These are phyloP conservation scores for Sclerotinia spermophila DNA, from an alignment of 2,329 filamentous ascomycete species.

Conservation along the genomic window DNA sequence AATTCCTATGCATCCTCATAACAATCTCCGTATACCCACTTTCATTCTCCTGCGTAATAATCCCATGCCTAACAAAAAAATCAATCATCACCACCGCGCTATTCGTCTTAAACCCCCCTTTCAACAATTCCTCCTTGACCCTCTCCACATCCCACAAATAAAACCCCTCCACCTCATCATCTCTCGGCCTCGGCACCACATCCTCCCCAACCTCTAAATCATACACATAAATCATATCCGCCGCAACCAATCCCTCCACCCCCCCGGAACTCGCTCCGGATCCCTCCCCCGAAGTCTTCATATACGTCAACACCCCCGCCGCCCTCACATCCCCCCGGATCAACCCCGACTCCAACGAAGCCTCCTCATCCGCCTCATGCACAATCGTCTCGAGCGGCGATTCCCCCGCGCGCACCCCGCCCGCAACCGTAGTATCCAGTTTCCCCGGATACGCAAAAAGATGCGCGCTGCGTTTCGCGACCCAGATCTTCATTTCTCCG, in stretches of 20 bases:
- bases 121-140: slow-evolving; percentile 58
- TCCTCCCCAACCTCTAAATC: slow-evolving; percentile 62
- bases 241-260: slow-evolving; percentile 55
- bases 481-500: slow-evolving; percentile 59
- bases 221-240: slow-evolving; percentile 71
- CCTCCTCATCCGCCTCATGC: slow-evolving; percentile 70
- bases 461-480: slow-evolving; percentile 59
- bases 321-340: slow-evolving; percentile 50
- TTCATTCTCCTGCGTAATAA: slow-evolving; percentile 70
- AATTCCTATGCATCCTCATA: slow-evolving; percentile 12
- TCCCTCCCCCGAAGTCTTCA: slow-evolving; percentile 55
- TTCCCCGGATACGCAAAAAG: slow-evolving; percentile 71
- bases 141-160: slow-evolving; percentile 57
- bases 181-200: slow-evolving; percentile 61
- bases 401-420: slow-evolving; percentile 67
- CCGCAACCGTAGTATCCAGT: slow-evolving; percentile 76
- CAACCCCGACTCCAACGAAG: slow-evolving; percentile 57
- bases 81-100: slow-evolving; percentile 74
- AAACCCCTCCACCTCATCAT: slow-evolving; percentile 77
- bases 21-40: slow-evolving; percentile 9
- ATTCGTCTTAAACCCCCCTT: slow-evolving; percentile 79
- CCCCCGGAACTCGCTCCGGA: slow-evolving; percentile 43
- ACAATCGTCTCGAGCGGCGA: slow-evolving; percentile 63
- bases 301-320: slow-evolving; percentile 62
- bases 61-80: slow-evolving; percentile 74